phyloP scores from a whole-genome alignment of 257 asterid genomes.

The Fraxinus anomala region DNA sequence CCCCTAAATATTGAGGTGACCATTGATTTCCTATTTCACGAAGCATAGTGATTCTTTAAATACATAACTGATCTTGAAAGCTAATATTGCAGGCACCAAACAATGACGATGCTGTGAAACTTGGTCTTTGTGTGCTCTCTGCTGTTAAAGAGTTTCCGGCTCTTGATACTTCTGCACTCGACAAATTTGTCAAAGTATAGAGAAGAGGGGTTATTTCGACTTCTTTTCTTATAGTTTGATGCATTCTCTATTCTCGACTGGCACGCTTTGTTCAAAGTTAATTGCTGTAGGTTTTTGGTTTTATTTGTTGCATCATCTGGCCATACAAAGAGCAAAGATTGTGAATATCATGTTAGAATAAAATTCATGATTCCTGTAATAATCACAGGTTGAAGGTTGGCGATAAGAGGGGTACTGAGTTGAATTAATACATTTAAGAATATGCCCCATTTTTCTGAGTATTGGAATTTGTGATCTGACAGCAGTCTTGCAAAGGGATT shows the following conservation, averaged over 20 bases:
- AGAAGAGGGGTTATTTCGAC: not conserved
- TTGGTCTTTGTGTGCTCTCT: conserved; percentile 66
- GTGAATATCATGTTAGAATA: not conserved
- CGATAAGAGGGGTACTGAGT: not conserved
- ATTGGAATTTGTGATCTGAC: too few relatives aligned
- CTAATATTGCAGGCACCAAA: conserved; percentile 61
- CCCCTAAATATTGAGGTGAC: conserved; percentile 95
- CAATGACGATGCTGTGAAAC: conserved; percentile 72
- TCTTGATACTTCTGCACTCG: conserved; percentile 70
- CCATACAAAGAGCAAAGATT: conserved; percentile 20
- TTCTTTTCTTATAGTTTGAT: not conserved
- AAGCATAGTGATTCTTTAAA: conserved; percentile 9
- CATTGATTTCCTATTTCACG: conserved; percentile 10
- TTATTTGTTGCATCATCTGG: conserved; percentile 1
- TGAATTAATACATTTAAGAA: not conserved
- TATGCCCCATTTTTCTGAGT: too few relatives aligned
- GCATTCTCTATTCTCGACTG: not conserved
- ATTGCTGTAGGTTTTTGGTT: not conserved
- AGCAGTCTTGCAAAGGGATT: too few relatives aligned
- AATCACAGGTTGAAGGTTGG: conserved; percentile 3
- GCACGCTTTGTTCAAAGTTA: not conserved
- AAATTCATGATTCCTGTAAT: not conserved
- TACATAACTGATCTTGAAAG: conserved; percentile 9
- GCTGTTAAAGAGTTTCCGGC: conserved; percentile 66
- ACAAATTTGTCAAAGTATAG: conserved; percentile 60